Evolutionary conservation across 2,329 filamentous ascomycete genomes (phyloP).

Genomic region (Arthrobotrys conoides): DNA sequence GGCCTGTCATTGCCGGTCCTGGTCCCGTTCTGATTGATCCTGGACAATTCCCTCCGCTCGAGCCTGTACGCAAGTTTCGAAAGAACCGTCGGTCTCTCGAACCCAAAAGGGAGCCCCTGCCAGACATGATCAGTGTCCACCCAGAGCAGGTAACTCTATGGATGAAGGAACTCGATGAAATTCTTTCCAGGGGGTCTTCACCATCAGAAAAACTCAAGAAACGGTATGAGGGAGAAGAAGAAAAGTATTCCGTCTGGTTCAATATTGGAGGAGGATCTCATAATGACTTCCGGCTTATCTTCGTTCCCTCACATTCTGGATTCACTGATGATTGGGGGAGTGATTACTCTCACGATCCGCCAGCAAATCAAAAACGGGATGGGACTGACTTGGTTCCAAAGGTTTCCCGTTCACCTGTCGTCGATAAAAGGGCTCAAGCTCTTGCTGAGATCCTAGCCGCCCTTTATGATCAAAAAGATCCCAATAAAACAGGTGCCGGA

Average conservation of each 20-base stretch:
- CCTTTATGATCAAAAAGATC: not conserved
- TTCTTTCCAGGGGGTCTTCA: not conserved
- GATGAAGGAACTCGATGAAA: not conserved
- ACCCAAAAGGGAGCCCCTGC: not conserved
- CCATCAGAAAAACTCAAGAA: not conserved
- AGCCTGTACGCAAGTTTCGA: not conserved
- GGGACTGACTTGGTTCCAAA: not conserved
- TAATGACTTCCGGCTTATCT: not conserved
- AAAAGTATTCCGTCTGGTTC: not conserved
- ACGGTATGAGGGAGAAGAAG: not conserved
- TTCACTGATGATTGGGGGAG: not conserved
- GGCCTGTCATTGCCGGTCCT: not conserved
- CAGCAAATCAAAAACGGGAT: conserved; percentile 3
- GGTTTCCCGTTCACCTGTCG: not conserved
- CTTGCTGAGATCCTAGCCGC: conserved; percentile 1
- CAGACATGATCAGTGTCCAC: not conserved
- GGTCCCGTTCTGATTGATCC: not conserved
- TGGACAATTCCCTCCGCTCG: not conserved
- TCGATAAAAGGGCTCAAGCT: not conserved
- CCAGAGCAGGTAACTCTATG: not conserved
- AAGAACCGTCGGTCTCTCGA: not conserved
- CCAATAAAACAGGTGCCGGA: not conserved
- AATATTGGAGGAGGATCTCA: not conserved
- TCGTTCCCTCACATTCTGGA: not conserved
- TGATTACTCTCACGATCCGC: no score